phyloP scores from a whole-genome alignment of 371 early-diverging fungal species.

The Mortierella sp. region DNA sequence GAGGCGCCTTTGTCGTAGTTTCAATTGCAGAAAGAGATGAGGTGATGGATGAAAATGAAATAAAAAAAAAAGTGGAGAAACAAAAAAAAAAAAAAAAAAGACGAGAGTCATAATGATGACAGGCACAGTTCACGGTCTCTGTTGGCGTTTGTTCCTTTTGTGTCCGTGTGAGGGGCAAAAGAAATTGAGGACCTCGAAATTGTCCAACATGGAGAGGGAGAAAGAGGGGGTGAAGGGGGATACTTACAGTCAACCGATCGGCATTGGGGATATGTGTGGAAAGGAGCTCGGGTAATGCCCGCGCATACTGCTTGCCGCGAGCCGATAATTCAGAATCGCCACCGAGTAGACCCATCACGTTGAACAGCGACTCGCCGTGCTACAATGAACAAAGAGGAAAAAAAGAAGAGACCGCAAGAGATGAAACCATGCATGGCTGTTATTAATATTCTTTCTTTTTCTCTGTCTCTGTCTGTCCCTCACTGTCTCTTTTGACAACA shows the following conservation, averaged over 20 bases:
- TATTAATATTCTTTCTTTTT: background rate
- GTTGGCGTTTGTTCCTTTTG: background rate
- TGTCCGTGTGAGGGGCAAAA: conserved; percentile 4
- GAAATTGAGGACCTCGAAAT: conserved; percentile 16
- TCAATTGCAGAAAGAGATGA: background rate
- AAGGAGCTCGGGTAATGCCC: conserved; percentile 85
- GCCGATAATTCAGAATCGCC: conserved; percentile 94
- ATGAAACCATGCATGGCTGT: conserved; percentile 1
- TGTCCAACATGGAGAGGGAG: background rate
- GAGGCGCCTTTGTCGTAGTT: background rate
- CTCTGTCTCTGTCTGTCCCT: no score
- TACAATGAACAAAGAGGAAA: conserved; percentile 43
- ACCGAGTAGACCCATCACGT: conserved; percentile 91
- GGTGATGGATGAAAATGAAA: conserved; percentile 4
- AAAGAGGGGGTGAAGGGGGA: background rate
- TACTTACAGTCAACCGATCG: conserved; percentile 69
- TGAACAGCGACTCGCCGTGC: conserved; percentile 94
- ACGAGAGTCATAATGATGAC: conserved; percentile 5
- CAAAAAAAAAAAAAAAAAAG: background rate
- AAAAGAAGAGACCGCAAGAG: background rate
- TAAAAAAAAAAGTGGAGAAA: background rate
- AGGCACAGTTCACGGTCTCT: background rate
- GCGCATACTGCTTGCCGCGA: conserved; percentile 87
- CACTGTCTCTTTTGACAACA: background rate
- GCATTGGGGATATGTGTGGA: conserved; percentile 72